Evolutionary conservation across 1,284 basidiomycete genomes (phyloP), one percentile per base, ranked within the genome.

Genomic region (Ganoderma lucidum): DNA sequence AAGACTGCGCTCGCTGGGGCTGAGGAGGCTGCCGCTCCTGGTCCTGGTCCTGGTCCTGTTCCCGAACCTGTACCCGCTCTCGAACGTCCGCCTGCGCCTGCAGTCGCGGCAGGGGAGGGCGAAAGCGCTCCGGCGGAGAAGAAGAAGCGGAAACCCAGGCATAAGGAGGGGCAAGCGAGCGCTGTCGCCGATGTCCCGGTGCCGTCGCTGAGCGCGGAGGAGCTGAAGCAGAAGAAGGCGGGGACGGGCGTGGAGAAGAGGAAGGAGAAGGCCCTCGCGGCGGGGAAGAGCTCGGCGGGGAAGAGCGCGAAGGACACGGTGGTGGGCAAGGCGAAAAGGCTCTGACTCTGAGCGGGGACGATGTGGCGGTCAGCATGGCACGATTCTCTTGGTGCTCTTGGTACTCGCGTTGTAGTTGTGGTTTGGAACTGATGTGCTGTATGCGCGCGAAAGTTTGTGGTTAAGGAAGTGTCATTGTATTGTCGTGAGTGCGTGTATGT

Each of bases 261-360:
- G 81, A 91, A 91, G 79, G 85, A 81, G 65, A 88, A 87, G 75
- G 75, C 87, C 3, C 74, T 83, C 10, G 48, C 48, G 39, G 84
- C 82, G 69, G 76, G 80, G 58, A 83, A 79, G 72, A 79, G 78
- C 28, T 37, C 37, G 12, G 79, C 81, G 41, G 72, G 68, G 60
- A 87, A 85, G 79, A 87, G 84, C 69, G 84, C 83, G 55, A 91
- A 91, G 81, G 83, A 84, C 72, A 80, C 75, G 44, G 70, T 92
- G 60, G 75, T 90, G 44, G 89, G 89, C 28, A 79, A 77, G 71
- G 37, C 68, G 53, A 69, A 77, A 74, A 76, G 71, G 58, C 70
- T 76, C 14, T 74, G 66, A 73, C 9, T 53, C 28, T 63, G 32
- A 30, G 42, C 44, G 32, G 30, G 44, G 17, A n/a, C 23, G n/a